A percentile compares a stretch with the other conserved stretches of the same genome.
phyloP scores from a whole-genome alignment of 106 monocot genomes.

The Agapanthus africanus region DNA sequence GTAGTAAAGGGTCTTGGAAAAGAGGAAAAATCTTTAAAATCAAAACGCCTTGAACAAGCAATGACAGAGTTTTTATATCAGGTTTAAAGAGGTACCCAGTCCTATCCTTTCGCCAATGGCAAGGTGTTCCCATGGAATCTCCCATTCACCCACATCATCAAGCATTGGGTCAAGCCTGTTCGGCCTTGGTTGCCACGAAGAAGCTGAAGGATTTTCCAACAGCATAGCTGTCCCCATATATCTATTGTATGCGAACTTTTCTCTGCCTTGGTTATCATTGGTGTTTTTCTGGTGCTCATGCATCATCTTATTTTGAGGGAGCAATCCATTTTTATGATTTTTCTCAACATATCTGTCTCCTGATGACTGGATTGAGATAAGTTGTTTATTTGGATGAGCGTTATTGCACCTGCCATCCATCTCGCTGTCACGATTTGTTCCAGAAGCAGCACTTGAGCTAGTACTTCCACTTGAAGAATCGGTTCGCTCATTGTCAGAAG shows the following conservation, averaged over 20 bases:
- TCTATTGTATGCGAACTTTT: slow-evolving; percentile 33
- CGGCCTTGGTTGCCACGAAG: slow-evolving; percentile 22
- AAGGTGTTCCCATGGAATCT: slow-evolving; percentile 95
- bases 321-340: slow-evolving; percentile 14
- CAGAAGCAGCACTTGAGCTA: slow-evolving; percentile 11
- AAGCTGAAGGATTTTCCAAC: slow-evolving; percentile 27
- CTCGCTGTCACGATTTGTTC: slow-evolving; percentile 9
- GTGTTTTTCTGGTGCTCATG: slow-evolving; percentile 20
- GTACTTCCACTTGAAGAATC: slow-evolving; percentile 12
- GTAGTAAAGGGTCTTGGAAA: too few relatives aligned
- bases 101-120: slow-evolving; percentile 98
- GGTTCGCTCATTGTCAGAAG: slow-evolving; percentile 17
- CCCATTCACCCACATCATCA: slow-evolving; percentile 87
- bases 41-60: not conserved
- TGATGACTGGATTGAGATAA: slow-evolving; percentile 25
- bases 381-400: slow-evolving; percentile 16
- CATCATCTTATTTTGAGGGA: slow-evolving; percentile 2
- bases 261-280: slow-evolving; percentile 29
- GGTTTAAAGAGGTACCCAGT: slow-evolving; percentile 58
- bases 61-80: not conserved
- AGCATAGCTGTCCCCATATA: slow-evolving; percentile 27
- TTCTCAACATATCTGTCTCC: slow-evolving; percentile 15
- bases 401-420: slow-evolving; percentile 4
- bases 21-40: not conserved
- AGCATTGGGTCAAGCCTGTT: slow-evolving; percentile 73